phyloP scores from a whole-genome alignment of 139 green algal species.

The Zygnema cylindricum region DNA sequence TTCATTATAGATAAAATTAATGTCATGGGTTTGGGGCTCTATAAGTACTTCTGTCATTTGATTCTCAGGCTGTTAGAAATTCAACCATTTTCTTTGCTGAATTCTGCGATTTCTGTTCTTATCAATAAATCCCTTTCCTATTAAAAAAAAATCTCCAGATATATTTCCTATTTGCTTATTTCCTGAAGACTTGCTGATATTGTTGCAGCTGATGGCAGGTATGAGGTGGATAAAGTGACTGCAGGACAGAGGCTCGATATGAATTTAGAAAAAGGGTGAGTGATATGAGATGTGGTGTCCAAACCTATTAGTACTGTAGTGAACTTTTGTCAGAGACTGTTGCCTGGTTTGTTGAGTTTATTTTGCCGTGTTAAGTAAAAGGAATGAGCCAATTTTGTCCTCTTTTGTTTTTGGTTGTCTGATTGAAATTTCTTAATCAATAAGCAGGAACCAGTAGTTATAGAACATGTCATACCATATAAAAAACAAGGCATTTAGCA shows the following conservation, averaged over 20 bases:
- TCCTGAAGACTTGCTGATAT: background rate
- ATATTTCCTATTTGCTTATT: too few relatives aligned
- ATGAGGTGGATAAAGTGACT: conserved; percentile 94
- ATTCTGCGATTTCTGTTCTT: too few relatives aligned
- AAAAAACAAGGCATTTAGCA: too few relatives aligned
- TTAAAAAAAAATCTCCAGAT: too few relatives aligned
- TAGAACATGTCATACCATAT: too few relatives aligned
- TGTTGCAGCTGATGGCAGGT: conserved; percentile 66
- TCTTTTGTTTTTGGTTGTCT: too few relatives aligned
- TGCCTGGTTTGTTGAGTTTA: too few relatives aligned
- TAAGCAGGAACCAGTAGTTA: too few relatives aligned
- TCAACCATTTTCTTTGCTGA: background rate
- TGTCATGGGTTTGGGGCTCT: too few relatives aligned
- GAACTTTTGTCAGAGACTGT: too few relatives aligned
- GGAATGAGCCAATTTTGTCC: background rate
- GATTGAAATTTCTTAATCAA: too few relatives aligned
- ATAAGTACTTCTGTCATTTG: background rate
- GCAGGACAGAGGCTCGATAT: conserved; percentile 89
- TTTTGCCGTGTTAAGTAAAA: background rate
- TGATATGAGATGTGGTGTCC: background rate
- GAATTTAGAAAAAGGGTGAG: conserved; percentile 93
- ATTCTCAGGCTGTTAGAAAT: background rate
- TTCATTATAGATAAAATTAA: background rate
- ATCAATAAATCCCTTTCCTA: too few relatives aligned
- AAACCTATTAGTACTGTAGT: conserved; percentile 4